Percentiles rank a stretch among this genome's conserved stretches.
Evolutionary conservation across 2,329 filamentous ascomycete species (phyloP).

Genomic region (Apiospora phragmitis): DNA sequence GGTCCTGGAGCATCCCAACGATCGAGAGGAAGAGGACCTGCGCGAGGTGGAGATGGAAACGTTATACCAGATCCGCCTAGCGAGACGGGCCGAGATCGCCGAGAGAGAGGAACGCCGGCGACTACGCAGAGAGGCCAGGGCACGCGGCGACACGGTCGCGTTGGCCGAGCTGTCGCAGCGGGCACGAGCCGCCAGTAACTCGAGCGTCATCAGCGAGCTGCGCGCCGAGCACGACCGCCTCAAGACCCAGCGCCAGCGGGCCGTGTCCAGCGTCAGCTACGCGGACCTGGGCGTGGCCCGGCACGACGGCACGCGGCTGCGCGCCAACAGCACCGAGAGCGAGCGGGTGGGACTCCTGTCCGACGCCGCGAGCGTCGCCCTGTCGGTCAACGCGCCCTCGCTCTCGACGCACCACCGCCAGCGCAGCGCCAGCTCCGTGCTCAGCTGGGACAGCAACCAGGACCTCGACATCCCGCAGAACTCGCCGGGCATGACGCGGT

Average conservation of each 20-base stretch:
- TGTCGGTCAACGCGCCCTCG: conserved; percentile 19
- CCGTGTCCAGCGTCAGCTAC: conserved; percentile 76
- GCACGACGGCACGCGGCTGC: conserved; percentile 74
- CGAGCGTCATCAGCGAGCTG: conserved; percentile 60
- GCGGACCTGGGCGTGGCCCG: conserved; percentile 73
- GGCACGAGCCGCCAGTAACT: conserved; percentile 45
- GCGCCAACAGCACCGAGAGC: conserved; percentile 70
- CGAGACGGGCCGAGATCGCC: conserved; percentile 71
- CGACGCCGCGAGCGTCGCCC: conserved; percentile 65
- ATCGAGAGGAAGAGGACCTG: conserved; percentile 74
- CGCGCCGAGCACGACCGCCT: conserved; percentile 56
- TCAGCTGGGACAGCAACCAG: conserved; percentile 52
- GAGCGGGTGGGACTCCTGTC: conserved; percentile 72
- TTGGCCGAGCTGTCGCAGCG: conserved; percentile 66
- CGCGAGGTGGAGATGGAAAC: conserved; percentile 92
- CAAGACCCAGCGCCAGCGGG: conserved; percentile 61
- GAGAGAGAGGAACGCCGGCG: conserved; percentile 77
- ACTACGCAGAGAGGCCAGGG: conserved; percentile 69
- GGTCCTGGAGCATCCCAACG: conserved; percentile 81
- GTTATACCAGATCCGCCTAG: conserved; percentile 83
- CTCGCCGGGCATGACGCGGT: conserved; percentile 41
- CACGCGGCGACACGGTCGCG: conserved; percentile 66
- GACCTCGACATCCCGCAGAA: conserved; percentile 32
- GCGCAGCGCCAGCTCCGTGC: conserved; percentile 53
- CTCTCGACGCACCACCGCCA: conserved; percentile 41